Conservation (phyloP, 345 rosid genomes). For the Eucalyptus viminalis region DNA sequence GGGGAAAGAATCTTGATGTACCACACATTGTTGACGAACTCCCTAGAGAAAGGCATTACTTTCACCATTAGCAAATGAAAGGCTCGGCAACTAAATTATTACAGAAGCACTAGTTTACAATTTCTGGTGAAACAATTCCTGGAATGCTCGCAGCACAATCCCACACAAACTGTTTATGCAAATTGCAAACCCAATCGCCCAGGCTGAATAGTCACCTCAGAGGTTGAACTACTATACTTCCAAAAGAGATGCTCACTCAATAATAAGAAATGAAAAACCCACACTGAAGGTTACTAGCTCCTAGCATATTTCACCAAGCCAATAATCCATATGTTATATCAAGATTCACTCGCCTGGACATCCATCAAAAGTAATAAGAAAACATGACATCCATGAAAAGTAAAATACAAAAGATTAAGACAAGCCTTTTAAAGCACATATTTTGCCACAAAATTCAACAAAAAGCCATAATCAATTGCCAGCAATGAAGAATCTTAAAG, state of each 20-base stretch:
- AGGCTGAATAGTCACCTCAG: neutral
- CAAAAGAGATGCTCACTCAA: neutral
- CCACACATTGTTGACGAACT: slow-evolving; percentile 32
- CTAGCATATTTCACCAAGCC: neutral
- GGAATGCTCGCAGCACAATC: neutral
- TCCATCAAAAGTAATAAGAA: neutral
- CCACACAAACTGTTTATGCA: neutral
- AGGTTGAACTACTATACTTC: neutral
- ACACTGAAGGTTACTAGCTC: neutral
- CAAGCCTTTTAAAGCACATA: neutral
- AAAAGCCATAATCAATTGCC: neutral
- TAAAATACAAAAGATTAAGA: neutral
- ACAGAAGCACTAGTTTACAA: neutral
- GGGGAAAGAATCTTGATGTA: slow-evolving; percentile 32
- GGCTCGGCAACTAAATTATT: neutral
- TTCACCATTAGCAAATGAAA: neutral
- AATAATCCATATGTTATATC: neutral
- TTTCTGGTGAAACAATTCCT: neutral
- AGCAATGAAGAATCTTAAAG: neutral
- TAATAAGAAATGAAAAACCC: neutral
- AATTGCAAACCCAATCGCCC: neutral
- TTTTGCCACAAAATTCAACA: neutral
- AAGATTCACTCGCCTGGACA: neutral
- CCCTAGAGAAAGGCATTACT: slow-evolving; percentile 3
- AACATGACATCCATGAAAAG: neutral